A percentile compares a stretch with the other conserved stretches of the same genome.
Evolutionary conservation across 2,329 filamentous ascomycete species (phyloP).

Genomic region (Cytospora paraplurivora): DNA sequence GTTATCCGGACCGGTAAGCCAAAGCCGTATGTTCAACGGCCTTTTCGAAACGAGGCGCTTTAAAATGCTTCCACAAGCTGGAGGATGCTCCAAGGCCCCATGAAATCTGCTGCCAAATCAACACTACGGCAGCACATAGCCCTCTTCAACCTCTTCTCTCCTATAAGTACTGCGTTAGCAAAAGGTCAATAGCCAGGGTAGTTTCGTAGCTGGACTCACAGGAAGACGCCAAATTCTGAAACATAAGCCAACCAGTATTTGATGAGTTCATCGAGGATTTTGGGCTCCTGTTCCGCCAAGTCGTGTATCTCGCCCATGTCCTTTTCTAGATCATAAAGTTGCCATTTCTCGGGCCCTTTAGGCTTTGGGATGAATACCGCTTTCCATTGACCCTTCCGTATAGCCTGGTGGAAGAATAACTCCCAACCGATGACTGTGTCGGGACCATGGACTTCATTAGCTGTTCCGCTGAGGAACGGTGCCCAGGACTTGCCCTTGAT

Average conservation of each 20-base stretch:
- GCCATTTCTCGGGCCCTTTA: conserved; percentile 9
- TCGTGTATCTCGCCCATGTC: conserved; percentile 13
- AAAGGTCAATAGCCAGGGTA: not conserved
- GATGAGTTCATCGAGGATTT: conserved; percentile 1
- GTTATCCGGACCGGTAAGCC: no score
- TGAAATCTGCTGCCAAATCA: not conserved
- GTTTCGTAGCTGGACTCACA: not conserved
- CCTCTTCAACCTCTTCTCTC: conserved; percentile 3
- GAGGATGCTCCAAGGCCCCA: no score
- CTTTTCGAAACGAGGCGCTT: no score
- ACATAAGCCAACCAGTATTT: conserved; percentile 7
- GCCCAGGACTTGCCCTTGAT: conserved; percentile 42
- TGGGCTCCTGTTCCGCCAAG: conserved; percentile 8
- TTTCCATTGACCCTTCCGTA: conserved; percentile 13
- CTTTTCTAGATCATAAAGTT: conserved; percentile 10
- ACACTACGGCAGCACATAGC: not conserved
- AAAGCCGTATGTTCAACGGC: no score
- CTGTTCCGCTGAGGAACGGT: conserved; percentile 32
- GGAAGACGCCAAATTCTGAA: conserved; percentile 1
- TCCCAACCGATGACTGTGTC: conserved; percentile 10
- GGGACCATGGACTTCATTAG: not conserved
- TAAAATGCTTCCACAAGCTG: no score
- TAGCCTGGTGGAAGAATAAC: conserved; percentile 10
- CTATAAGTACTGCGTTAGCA: not conserved
- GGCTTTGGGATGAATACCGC: conserved; percentile 12